Evolutionary conservation across 768 basidiomycete genomes (phyloP), one percentile per base, ranked within the genome.

Genomic region (Psilocybe tampanensis): DNA sequence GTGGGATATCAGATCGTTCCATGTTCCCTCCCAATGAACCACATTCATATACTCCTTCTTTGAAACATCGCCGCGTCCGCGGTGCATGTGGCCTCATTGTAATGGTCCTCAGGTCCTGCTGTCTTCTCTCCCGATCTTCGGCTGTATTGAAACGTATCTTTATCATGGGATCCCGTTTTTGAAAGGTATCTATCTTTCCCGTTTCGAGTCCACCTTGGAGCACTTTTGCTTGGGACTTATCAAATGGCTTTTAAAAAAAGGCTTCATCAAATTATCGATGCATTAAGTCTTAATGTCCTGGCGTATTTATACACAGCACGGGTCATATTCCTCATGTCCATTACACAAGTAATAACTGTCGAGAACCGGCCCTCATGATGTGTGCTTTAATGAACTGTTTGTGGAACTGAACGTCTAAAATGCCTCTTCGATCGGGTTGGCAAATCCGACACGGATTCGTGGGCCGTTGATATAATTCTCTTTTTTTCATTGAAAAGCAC

Each of bases 61-160:
- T 62, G 64, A 64, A 62, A 62, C 60, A 58, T 44, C 55, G 43
- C 53, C 54, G 55, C 60, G 54, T 56, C 60, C 61, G 57, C 52
- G 57, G 55, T 63, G 55, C 60, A 60, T 61, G 60, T 54, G 58
- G 60, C 53, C 58, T 51, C 52, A 59, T 64, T 61, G 47, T 50
- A 50, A 24, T 43, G 49, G 34, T 12, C n/a, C n/a, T n/a, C n/a
- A n/a, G 22, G 6, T 41, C n/a, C 43, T 58, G 8, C 15, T 59
- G 58, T 61, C 54, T 56, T 52, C 29, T 32, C 54, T 49, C 52
- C 58, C 60, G 64, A 65, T 62, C 61, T 63, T 58, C 60, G 61
- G 58, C 61, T 21, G 55, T 41, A 54, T 56, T 39, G 36, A 5
- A 29, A 52, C 49, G 19, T 45, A 55, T 55, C 42, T 59, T 50